Evolutionary conservation across 306 rosid genomes (phyloP).

Genomic region (Delonix regia): DNA sequence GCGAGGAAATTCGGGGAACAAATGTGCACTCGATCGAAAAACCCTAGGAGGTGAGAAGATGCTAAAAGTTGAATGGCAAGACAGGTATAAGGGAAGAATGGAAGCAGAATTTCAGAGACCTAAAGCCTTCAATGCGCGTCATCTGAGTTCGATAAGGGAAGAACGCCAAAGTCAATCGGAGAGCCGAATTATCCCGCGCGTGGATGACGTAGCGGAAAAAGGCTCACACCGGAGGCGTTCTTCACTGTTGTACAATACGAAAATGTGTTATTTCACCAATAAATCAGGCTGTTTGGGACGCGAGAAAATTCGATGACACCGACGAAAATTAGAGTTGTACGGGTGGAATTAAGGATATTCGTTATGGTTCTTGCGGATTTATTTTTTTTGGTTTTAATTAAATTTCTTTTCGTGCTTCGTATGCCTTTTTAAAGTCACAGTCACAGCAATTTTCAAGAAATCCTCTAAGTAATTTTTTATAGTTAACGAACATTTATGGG

Average conservation of each 20-base stretch:
- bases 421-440: too few species aligned
- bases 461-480: too few species aligned
- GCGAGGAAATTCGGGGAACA: background rate
- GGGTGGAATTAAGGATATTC: background rate
- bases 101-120: background rate
- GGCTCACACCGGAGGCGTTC: background rate
- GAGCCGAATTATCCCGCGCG: slow-evolving; percentile 11
- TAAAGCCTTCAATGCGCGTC: background rate
- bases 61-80: background rate
- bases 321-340: slow-evolving; percentile 6
- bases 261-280: background rate
- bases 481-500: too few species aligned
- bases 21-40: background rate
- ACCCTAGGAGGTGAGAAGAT: slow-evolving; percentile 29
- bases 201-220: slow-evolving; percentile 5
- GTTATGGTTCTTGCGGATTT: too few species aligned
- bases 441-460: too few species aligned
- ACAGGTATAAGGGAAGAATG: background rate
- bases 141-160: slow-evolving; percentile 16
- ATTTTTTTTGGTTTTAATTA: too few species aligned
- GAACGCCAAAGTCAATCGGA: background rate
- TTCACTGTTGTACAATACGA: slow-evolving; percentile 7
- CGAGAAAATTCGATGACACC: slow-evolving; percentile 27
- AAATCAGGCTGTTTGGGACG: slow-evolving; percentile 30
- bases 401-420: too few species aligned